phyloP scores from a whole-genome alignment of 139 green algal genomes.

The Marvania coccoides region DNA sequence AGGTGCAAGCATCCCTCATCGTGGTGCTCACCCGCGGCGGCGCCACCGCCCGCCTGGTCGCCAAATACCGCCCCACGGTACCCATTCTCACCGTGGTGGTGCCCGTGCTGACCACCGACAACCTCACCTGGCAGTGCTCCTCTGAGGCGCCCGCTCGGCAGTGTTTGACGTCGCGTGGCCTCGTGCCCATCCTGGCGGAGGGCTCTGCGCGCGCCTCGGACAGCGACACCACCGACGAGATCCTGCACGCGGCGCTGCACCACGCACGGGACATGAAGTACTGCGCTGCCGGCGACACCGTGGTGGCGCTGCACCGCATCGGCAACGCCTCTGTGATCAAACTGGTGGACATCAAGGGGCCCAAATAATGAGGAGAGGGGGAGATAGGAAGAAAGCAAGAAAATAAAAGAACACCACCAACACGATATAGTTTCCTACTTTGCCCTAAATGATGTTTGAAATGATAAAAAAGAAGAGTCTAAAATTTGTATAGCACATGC shows the following conservation, averaged over 20 bases:
- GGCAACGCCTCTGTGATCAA: constrained; percentile 95
- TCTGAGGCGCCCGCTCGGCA: constrained; percentile 76
- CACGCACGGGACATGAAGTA: constrained; percentile 69
- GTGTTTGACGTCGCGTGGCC: constrained; percentile 76
- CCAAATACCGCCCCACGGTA: constrained; percentile 85
- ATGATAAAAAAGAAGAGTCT: too few relatives aligned
- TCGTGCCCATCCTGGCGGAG: constrained; percentile 88
- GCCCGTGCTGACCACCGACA: constrained; percentile 82
- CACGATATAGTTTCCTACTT: too few relatives aligned
- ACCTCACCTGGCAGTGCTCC: constrained; percentile 84
- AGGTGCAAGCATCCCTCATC: constrained; percentile 85
- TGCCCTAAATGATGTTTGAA: too few relatives aligned
- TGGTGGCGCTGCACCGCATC: constrained; percentile 92
- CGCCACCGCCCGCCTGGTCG: constrained; percentile 83
- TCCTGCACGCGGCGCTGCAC: constrained; percentile 50
- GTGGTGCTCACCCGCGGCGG: constrained; percentile 83
- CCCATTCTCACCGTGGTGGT: constrained; percentile 89
- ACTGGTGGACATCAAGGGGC: constrained; percentile 63
- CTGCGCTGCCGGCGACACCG: constrained; percentile 70
- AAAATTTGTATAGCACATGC: too few relatives aligned
- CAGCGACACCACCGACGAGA: constrained; percentile 85
- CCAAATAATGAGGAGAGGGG: too few relatives aligned
- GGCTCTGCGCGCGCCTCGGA: constrained; percentile 78
- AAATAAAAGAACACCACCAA: too few relatives aligned
- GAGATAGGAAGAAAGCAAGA: too few relatives aligned